Conservation (phyloP, 1,139 yeast genomes). For the Debaryomycetaceae sp. region DNA sequence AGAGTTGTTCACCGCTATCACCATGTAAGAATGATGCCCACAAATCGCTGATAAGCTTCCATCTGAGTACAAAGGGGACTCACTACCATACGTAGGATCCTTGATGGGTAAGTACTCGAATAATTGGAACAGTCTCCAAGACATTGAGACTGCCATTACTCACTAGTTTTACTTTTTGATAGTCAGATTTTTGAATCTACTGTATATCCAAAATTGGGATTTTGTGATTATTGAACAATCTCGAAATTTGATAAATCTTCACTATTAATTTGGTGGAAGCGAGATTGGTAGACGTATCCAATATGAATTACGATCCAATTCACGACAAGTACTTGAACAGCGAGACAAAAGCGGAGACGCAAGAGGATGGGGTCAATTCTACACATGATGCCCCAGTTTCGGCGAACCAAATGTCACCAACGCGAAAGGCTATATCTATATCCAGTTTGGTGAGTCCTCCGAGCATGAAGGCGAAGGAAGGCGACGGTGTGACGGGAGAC, state of each 20-base stretch:
- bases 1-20: conserved; percentile 56
- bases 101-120: conserved; percentile 79
- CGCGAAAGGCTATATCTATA: conserved; percentile 11
- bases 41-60: conserved; percentile 63
- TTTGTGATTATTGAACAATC: not conserved
- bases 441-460: conserved; percentile 12
- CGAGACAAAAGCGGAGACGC: conserved; percentile 1
- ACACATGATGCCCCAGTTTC: not conserved
- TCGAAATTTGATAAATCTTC: not conserved
- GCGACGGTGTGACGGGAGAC: conserved; percentile 10
- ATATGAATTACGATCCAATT: conserved; percentile 32
- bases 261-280: conserved; percentile 1
- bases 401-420: conserved; percentile 5
- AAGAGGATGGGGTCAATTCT: not conserved
- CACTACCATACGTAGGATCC: conserved; percentile 72
- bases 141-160: conserved; percentile 23
- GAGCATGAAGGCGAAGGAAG: conserved; percentile 11
- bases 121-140: conserved; percentile 88
- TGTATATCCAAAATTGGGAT: not conserved
- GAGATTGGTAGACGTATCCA: not conserved
- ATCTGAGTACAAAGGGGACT: conserved; percentile 73
- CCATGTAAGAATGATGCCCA: conserved; percentile 50
- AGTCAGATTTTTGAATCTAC: not conserved
- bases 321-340: conserved; percentile 21
- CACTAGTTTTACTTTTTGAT: not conserved